Evolutionary conservation across 768 basidiomycete genomes (phyloP), one percentile per base, ranked within the genome.

Genomic region (Mycena vitilis): DNA sequence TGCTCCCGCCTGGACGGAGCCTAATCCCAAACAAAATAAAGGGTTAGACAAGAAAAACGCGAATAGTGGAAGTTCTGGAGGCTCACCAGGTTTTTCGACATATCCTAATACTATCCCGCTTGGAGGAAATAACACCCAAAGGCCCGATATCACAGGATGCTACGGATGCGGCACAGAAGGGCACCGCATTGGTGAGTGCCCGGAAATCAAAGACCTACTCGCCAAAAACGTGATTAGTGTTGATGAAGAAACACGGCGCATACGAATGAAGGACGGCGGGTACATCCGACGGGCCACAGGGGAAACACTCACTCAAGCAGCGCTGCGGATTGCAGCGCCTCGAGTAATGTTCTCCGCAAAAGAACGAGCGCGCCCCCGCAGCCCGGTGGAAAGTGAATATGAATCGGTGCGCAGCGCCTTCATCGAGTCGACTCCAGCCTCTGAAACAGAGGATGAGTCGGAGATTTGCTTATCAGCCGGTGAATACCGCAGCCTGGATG

Each of bases 171-270:
- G 22, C 20, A 18, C 5, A 10, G 11, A 20, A 1, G 58, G 58
- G 13, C 65, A 66, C 22, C 58, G 52, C 12, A 45, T 66, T 10
- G 15, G 18, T 5, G 58, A 66, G 5, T 66, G 65, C 34, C 23
- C 20, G 7, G 13, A 60, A 18, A 22, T 66, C 5, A n/a, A 47
- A 0, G 48, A n/a, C 0, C 38, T 66, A 16, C 22, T 67, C 9
- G 5, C 40, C 15, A 18, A 38, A 0, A 23, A 37, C 12, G 30
- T 67, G 12, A 44, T 61, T 25, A 34, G 6, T 3, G 13, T 22
- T 18, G 51, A 67, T 34, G 22, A 25, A 23, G 34, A 47, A 56
- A 56, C 25, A 5, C 42, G 66, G 0, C 38, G 60, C 5, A 5
- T 67, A 9, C 20, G 49, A 18, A 54, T 60, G 52, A 55, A 55